A percentile compares a stretch with the other conserved stretches of the same genome.
phyloP scores from a whole-genome alignment of 371 early-diverging fungal genomes.

The Zancudomyces culisetae region DNA sequence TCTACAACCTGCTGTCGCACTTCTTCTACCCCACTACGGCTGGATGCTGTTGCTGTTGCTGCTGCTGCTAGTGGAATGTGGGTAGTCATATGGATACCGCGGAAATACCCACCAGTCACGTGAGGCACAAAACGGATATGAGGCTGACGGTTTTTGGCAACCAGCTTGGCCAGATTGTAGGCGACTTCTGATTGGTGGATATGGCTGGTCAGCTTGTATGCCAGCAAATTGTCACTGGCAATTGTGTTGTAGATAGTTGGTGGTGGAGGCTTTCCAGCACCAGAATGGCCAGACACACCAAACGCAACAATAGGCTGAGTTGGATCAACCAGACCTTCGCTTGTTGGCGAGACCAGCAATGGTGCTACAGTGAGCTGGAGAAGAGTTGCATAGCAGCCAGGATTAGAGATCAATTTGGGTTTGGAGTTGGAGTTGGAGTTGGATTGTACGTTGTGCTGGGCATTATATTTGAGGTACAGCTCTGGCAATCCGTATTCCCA shows the following conservation, averaged over 20 bases:
- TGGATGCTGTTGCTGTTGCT: constrained; percentile 37
- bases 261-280: constrained; percentile 89
- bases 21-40: constrained; percentile 36
- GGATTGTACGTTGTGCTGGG: not conserved
- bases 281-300: constrained; percentile 92
- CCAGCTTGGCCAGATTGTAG: constrained; percentile 42
- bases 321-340: constrained; percentile 29
- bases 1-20: constrained; percentile 8
- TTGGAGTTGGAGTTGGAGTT: constrained; percentile 30
- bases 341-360: constrained; percentile 23
- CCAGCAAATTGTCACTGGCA: constrained; percentile 68
- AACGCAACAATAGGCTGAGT: constrained; percentile 52
- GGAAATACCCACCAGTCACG: constrained; percentile 80
- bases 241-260: constrained; percentile 78
- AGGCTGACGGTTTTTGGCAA: constrained; percentile 14
- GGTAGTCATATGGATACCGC: constrained; percentile 79
- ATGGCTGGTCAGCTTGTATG: constrained; percentile 82
- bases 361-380: constrained; percentile 79
- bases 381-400: constrained; percentile 96
- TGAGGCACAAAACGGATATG: constrained; percentile 65
- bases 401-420: constrained; percentile 59
- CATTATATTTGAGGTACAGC: constrained; percentile 26
- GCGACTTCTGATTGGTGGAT: constrained; percentile 89
- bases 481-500: constrained; percentile 92
- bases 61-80: constrained; percentile 35